phyloP scores from a whole-genome alignment of 2,329 filamentous ascomycete species.

The Exserohilum turcica region DNA sequence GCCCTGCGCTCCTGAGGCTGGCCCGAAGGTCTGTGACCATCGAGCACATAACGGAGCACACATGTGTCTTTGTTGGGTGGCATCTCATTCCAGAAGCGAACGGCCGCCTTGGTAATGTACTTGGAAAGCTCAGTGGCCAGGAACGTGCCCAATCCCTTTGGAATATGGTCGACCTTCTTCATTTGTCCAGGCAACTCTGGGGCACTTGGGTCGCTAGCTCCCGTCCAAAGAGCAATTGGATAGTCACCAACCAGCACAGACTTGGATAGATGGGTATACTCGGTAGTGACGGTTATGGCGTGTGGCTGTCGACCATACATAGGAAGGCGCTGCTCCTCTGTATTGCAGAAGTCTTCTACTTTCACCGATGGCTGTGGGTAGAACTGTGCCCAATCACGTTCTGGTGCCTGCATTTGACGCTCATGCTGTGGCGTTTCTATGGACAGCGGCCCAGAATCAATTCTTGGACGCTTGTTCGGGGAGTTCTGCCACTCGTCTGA shows the following conservation, averaged over 20 bases:
- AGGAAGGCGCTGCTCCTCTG: not conserved
- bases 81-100: constrained; percentile 8
- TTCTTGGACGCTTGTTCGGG: constrained; percentile 17
- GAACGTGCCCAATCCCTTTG: constrained; percentile 1
- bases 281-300: not conserved
- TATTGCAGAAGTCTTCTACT: not conserved
- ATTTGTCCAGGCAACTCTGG: not conserved
- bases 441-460: constrained; percentile 9
- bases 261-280: not conserved
- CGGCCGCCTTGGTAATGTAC: not conserved
- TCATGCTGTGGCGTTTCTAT: not conserved
- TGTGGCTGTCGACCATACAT: not conserved
- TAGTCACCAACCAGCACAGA: not conserved
- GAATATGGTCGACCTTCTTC: constrained; percentile 1
- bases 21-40: constrained; percentile 9
- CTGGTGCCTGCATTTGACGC: not conserved
- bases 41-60: constrained; percentile 13
- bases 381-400: not conserved
- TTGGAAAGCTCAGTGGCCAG: constrained; percentile 8
- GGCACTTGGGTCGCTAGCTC: not conserved
- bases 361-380: not conserved
- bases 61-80: constrained; percentile 9
- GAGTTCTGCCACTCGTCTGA: not conserved
- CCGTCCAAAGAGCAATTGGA: constrained; percentile 13
- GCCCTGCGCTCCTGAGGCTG: constrained; percentile 7